Percentiles rank a stretch among this genome's conserved stretches.
Conservation (phyloP, 805 yeast genomes). For the Zygoascus tannicola region DNA sequence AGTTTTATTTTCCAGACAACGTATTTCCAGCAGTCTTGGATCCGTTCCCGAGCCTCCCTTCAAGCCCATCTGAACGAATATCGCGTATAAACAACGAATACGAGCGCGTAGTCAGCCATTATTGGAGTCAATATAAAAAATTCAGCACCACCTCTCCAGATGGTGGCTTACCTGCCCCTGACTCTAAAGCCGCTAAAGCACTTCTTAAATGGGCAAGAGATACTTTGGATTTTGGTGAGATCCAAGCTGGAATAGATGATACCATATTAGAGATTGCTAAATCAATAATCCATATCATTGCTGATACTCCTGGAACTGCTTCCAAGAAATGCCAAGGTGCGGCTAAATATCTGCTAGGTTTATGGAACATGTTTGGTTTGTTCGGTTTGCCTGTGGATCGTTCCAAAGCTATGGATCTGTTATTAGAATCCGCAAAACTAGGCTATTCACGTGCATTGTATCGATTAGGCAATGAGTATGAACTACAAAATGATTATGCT, state of each 20-base stretch:
- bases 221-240: constrained; percentile 23
- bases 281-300: constrained; percentile 17
- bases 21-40: constrained; percentile 24
- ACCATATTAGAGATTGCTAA: constrained; percentile 19
- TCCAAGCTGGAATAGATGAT: constrained; percentile 20
- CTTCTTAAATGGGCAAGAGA: constrained; percentile 27
- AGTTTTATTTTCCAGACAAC: constrained; percentile 25
- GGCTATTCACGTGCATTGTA: constrained; percentile 30
- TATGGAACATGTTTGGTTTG: constrained; percentile 24
- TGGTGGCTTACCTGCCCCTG: not conserved
- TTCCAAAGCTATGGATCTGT: constrained; percentile 20
- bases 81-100: constrained; percentile 11
- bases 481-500: constrained; percentile 23
- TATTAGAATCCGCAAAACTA: constrained; percentile 24
- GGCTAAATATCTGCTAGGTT: constrained; percentile 24
- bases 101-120: constrained; percentile 4
- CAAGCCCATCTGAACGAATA: constrained; percentile 16
- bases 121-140: not conserved
- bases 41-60: constrained; percentile 21
- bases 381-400: constrained; percentile 18
- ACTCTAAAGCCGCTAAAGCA: constrained; percentile 8
- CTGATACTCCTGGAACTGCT: constrained; percentile 8
- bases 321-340: constrained; percentile 18
- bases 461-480: constrained; percentile 29
- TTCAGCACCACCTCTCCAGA: constrained; percentile 1